These are phyloP conservation scores for Beauveria sp. DNA, from an alignment of 2,329 filamentous ascomycete species.

Conservation along the genomic window DNA sequence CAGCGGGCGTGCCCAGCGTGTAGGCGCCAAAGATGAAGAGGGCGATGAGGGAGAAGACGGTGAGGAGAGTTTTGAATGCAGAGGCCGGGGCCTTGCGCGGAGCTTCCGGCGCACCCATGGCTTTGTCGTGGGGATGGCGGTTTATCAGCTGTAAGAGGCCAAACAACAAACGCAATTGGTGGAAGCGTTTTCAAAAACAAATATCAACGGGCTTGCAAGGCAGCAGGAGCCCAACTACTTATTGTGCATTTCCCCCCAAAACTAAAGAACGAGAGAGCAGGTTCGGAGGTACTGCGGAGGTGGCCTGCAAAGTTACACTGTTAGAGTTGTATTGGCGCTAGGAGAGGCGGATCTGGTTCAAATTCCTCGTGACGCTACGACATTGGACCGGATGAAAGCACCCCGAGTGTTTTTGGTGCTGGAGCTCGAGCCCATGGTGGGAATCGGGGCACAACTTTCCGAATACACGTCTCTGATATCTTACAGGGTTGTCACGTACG, in stretches of 20 bases:
- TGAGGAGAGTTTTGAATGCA: background rate
- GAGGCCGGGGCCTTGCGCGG: conserved; percentile 3
- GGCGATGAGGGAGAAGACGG: conserved; percentile 7
- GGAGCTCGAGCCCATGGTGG: conserved; percentile 6
- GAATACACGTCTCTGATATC: background rate
- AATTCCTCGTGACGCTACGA: conserved; percentile 7
- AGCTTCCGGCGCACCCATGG: conserved; percentile 4
- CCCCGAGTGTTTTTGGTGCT: background rate
- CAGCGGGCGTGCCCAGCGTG: conserved; percentile 1
- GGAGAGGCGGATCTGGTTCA: conserved; percentile 10
- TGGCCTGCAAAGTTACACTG: background rate
- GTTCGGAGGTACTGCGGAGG: conserved; percentile 8
- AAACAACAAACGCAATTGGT: background rate
- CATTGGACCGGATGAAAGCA: background rate
- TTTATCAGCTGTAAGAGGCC: background rate
- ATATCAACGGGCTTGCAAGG: background rate
- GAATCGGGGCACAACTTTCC: background rate
- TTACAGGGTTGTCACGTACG: background rate
- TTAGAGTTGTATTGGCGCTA: background rate
- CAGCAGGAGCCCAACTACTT: background rate
- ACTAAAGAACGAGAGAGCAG: background rate
- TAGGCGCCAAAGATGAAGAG: conserved; percentile 12
- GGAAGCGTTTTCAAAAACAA: background rate
- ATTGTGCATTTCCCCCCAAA: background rate
- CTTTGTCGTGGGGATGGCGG: background rate